These are phyloP conservation scores for Termitomyces sp. DNA, from an alignment of 768 basidiomycete genomes.

Conservation along the genomic window DNA sequence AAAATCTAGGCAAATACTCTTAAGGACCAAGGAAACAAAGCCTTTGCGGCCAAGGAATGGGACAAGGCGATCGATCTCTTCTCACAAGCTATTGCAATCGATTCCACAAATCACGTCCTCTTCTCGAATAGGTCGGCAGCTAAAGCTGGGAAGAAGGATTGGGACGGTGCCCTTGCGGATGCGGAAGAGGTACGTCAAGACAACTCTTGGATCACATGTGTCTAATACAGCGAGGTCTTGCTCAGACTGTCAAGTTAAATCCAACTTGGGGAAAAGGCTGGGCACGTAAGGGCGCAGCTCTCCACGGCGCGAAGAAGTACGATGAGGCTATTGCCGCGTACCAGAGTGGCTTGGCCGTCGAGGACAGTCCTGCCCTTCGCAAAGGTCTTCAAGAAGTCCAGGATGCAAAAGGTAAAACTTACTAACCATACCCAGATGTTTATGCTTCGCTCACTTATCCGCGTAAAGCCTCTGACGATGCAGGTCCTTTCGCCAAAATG, in stretches of 20 bases:
- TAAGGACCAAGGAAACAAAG: slow-evolving; percentile 94
- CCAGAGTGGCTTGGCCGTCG: slow-evolving; percentile 73
- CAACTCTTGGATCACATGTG: slow-evolving; percentile 4
- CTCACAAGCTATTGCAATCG: slow-evolving; percentile 75
- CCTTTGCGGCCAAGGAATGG: slow-evolving; percentile 90
- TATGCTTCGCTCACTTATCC: not conserved
- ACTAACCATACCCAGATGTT: not conserved
- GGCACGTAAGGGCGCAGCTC: slow-evolving; percentile 86
- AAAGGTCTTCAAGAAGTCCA: slow-evolving; percentile 89
- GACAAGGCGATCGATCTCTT: slow-evolving; percentile 83
- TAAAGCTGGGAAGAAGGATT: slow-evolving; percentile 79
- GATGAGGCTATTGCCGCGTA: slow-evolving; percentile 84
- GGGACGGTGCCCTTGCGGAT: slow-evolving; percentile 71
- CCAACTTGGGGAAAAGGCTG: slow-evolving; percentile 87
- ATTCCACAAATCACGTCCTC: slow-evolving; percentile 80
- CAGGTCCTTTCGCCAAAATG: slow-evolving; percentile 57
- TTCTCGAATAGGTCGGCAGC: slow-evolving; percentile 93
- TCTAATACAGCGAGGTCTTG: slow-evolving; percentile 8
- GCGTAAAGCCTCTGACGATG: slow-evolving; percentile 9
- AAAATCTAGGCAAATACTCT: slow-evolving; percentile 43
- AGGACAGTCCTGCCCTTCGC: slow-evolving; percentile 74
- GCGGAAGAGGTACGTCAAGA: slow-evolving; percentile 72
- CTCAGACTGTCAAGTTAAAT: slow-evolving; percentile 72
- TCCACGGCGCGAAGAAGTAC: slow-evolving; percentile 76
- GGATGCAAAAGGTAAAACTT: slow-evolving; percentile 63